Evolutionary conservation across 345 rosid species (phyloP).

Genomic region (Chamaenerion angustifolium): DNA sequence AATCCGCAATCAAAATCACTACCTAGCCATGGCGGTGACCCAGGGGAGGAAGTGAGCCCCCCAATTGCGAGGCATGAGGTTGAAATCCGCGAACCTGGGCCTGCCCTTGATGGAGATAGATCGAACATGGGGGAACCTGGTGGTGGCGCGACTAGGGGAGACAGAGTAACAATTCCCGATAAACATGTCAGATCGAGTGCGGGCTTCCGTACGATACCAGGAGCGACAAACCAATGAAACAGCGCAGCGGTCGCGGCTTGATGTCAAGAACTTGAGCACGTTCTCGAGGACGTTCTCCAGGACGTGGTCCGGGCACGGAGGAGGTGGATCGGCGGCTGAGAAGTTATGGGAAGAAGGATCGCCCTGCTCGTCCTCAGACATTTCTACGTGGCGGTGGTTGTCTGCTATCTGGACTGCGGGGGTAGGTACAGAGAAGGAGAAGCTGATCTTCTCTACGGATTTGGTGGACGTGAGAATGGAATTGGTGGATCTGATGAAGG

Average conservation of each 20-base stretch:
- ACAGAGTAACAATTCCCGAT: constrained; percentile 80
- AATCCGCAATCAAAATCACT: neutral
- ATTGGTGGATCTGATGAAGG: too few relatives aligned
- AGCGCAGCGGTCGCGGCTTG: constrained; percentile 66
- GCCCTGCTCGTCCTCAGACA: too few relatives aligned
- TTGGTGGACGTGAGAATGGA: too few relatives aligned
- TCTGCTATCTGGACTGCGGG: too few relatives aligned
- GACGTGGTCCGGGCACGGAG: constrained; percentile 22
- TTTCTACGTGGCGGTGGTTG: too few relatives aligned
- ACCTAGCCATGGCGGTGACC: constrained; percentile 31
- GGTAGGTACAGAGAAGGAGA: too few relatives aligned
- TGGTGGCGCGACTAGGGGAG: constrained; percentile 43
- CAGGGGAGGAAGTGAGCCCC: constrained; percentile 74
- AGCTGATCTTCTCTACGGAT: too few relatives aligned
- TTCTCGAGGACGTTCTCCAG: constrained; percentile 74
- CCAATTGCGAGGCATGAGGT: constrained; percentile 73
- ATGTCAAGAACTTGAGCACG: constrained; percentile 62
- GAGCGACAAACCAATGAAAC: constrained; percentile 73
- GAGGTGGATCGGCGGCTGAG: too few relatives aligned
- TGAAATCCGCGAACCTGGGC: constrained; percentile 89
- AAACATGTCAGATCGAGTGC: constrained; percentile 65
- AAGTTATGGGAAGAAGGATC: too few relatives aligned
- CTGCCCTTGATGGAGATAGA: constrained; percentile 59
- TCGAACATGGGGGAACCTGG: constrained; percentile 43
- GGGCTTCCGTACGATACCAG: constrained; percentile 68